Conservation (phyloP, 73 alveolate genomes). For the Paramecium pentaurelia region DNA sequence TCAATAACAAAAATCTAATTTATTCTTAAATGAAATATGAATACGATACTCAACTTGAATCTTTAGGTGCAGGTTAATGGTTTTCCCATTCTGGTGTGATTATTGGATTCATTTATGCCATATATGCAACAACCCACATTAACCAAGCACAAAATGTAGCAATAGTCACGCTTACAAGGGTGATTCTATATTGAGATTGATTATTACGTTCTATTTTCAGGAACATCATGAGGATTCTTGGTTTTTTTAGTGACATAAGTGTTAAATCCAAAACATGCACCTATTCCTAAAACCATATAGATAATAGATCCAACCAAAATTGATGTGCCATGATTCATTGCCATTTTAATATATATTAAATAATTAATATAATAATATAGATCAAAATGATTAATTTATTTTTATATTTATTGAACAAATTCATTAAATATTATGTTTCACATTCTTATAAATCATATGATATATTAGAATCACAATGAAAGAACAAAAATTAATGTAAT, state of each 20-base stretch:
- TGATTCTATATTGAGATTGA: not conserved
- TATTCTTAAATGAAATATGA: not conserved
- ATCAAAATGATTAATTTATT: not conserved
- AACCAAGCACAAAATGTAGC: conserved; percentile 44
- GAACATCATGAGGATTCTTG: conserved; percentile 36
- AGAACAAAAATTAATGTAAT: not conserved
- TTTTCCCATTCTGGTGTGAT: conserved; percentile 15
- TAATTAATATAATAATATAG: not conserved
- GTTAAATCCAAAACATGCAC: conserved; percentile 2
- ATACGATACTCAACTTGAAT: not conserved
- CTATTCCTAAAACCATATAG: not conserved
- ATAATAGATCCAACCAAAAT: conserved; percentile 26
- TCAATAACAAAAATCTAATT: not conserved
- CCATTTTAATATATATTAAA: not conserved
- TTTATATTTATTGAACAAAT: not conserved
- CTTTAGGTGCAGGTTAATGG: not conserved
- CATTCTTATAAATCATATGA: not conserved
- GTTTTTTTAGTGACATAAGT: conserved; percentile 22
- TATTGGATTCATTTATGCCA: conserved; percentile 38
- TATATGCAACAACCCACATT: conserved; percentile 48
- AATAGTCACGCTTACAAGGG: conserved; percentile 18
- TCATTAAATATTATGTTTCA: not conserved
- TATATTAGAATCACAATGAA: not conserved
- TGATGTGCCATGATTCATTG: not conserved
- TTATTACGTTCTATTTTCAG: conserved; percentile 34